Evolutionary conservation across 805 yeast genomes (phyloP), one percentile per base, ranked within the genome.

Genomic region (Kuraishia ogatae): DNA sequence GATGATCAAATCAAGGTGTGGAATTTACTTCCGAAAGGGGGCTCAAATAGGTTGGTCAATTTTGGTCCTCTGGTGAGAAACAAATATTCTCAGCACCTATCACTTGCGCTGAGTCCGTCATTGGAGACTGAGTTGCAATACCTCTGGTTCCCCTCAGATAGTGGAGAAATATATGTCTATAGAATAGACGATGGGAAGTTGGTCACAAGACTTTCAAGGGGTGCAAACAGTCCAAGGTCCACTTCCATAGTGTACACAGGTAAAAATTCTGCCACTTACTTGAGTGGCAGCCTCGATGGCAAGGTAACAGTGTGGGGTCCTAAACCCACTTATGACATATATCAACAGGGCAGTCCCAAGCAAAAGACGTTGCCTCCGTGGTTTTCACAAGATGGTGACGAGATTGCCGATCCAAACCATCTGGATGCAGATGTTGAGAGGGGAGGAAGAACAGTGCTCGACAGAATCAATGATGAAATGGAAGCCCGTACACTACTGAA

Each of bases 1-100:
- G 97, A 92, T 66, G 96, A 91, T 54, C 86, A 82, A 61, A 77
- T 89, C 10, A 71, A 90, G 20, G 81, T 86, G 1, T 92, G 97
- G 97, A 85, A 85, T 60, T 70, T 87, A 68, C 78, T 80, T 0
- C 74, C 75, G 1, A 75, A 76, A 1, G 61, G 56, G 23, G 69
- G 69, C 2, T 65, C 79, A 26, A 88, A 89, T 63, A 81, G 82
- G 59, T 74, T 85, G 39, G 75, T 85, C 35, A 88, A 87, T 60
- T 89, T 85, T 65, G 96, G 96, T 0, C 94, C 96, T 0, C 71
- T 85, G 53, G 80, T 89, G 1, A 77, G 91, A 56, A 87, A 89
- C 67, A 79, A 81, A 60, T 77, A 76, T 53, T 71, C 71, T 7
- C 90, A 84, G 62, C 77, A 80, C 15, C 69, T 83, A 1, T 82